Conservation (phyloP, 306 rosid genomes). For the Abrus precatorius region DNA sequence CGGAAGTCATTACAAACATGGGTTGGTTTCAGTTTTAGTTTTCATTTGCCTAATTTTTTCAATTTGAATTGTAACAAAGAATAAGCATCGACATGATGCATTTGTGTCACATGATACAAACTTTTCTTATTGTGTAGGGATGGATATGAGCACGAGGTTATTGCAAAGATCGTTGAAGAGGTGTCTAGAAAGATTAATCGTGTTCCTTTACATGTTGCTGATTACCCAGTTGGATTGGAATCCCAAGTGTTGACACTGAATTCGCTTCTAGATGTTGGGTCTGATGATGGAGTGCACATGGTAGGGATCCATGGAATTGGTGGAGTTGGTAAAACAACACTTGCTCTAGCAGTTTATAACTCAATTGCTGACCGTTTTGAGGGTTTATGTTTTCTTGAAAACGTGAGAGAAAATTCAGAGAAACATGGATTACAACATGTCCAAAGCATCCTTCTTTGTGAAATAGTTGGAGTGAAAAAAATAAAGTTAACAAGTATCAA, state of each 20-base stretch:
- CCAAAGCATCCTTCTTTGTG: conserved; percentile 37
- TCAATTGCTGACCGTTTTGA: not conserved
- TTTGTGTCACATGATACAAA: too few relatives aligned
- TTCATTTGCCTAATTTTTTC: too few relatives aligned
- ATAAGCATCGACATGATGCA: too few relatives aligned
- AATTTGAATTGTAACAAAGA: too few relatives aligned
- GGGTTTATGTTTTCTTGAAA: conserved; percentile 8
- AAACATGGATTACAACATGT: conserved; percentile 31
- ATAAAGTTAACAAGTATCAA: not conserved
- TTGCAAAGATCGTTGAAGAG: not conserved
- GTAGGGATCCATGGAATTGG: conserved; percentile 47
- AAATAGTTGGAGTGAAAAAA: not conserved
- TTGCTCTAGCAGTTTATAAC: conserved; percentile 29
- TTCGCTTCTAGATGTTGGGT: conserved; percentile 21
- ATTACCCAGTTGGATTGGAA: conserved; percentile 34
- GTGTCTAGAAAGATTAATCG: not conserved
- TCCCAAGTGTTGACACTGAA: not conserved
- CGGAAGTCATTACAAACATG: too few relatives aligned
- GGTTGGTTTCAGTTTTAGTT: too few relatives aligned
- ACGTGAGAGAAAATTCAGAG: conserved; percentile 30
- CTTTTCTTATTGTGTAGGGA: too few relatives aligned
- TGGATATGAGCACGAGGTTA: not conserved
- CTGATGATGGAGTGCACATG: not conserved
- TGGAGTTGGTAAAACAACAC: conserved; percentile 44
- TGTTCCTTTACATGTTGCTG: conserved; percentile 5